Percentiles rank a stretch among this genome's conserved stretches.
Evolutionary conservation across 2,329 filamentous ascomycete species (phyloP).

Genomic region (Thielaviopsis ethacetica): DNA sequence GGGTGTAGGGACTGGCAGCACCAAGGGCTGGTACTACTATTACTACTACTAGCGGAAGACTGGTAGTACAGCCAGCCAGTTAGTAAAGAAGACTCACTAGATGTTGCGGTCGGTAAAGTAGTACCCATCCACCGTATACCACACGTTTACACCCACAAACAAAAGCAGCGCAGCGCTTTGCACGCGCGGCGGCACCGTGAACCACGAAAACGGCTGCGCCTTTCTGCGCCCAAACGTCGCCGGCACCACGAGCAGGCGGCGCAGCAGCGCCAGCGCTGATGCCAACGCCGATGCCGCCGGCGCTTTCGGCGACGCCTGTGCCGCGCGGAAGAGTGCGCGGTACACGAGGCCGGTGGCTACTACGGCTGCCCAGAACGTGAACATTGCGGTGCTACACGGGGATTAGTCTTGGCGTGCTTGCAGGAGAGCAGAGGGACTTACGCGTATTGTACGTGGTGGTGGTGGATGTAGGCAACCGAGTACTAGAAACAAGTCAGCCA

Average conservation of each 20-base stretch:
- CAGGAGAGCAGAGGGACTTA: neutral
- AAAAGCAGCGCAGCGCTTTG: slow-evolving; percentile 24
- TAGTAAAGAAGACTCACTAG: slow-evolving; percentile 21
- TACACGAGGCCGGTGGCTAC: slow-evolving; percentile 21
- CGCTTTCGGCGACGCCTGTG: neutral
- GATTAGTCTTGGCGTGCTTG: neutral
- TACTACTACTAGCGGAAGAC: too few species aligned
- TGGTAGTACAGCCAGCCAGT: too few species aligned
- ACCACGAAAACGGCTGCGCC: slow-evolving; percentile 28
- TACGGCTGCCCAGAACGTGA: slow-evolving; percentile 25
- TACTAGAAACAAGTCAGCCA: slow-evolving; percentile 14
- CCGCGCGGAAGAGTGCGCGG: slow-evolving; percentile 14
- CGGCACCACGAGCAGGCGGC: slow-evolving; percentile 21
- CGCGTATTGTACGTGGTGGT: neutral
- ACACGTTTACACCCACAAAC: slow-evolving; percentile 24
- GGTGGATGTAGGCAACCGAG: slow-evolving; percentile 21
- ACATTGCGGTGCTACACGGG: neutral
- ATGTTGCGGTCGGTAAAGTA: slow-evolving; percentile 22
- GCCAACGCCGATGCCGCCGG: neutral
- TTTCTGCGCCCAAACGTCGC: slow-evolving; percentile 28
- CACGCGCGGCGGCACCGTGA: slow-evolving; percentile 27
- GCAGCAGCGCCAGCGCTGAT: slow-evolving; percentile 15
- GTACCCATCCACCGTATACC: slow-evolving; percentile 23
- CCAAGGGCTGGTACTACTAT: too few species aligned
- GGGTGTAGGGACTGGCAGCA: too few species aligned